A percentile compares a stretch with the other conserved stretches of the same genome.
These are phyloP conservation scores for Coemansia furcata DNA, from an alignment of 192 early-diverging fungal genomes.

Conservation along the genomic window DNA sequence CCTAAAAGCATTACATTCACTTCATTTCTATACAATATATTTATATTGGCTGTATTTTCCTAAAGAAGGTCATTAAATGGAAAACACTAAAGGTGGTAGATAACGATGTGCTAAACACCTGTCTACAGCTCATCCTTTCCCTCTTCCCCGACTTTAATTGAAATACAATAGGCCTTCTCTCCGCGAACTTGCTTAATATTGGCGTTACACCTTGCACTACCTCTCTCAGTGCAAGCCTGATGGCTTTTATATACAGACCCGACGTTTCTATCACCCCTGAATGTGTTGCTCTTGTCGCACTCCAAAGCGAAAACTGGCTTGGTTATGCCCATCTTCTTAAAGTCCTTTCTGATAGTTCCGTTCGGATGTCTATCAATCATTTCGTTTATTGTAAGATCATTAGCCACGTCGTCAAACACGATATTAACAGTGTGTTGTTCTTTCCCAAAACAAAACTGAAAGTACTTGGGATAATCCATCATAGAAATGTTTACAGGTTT, in stretches of 20 bases:
- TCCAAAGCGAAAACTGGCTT: not conserved
- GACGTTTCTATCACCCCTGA: not conserved
- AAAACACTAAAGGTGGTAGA: not conserved
- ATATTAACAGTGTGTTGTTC: too few relatives aligned
- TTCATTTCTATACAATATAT: too few relatives aligned
- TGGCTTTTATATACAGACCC: not conserved
- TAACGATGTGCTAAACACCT: too few relatives aligned
- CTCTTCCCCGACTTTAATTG: not conserved
- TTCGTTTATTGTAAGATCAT: not conserved
- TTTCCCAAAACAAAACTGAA: too few relatives aligned
- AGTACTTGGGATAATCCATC: too few relatives aligned
- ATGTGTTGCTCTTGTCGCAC: not conserved
- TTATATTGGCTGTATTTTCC: too few relatives aligned
- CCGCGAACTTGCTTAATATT: not conserved
- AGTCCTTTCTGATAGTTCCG: not conserved
- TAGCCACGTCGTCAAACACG: too few relatives aligned
- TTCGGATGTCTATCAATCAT: not conserved
- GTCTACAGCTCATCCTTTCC: not conserved
- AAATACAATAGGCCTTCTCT: not conserved
- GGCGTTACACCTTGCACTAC: not conserved
- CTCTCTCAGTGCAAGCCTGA: not conserved
- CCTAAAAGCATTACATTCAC: too few relatives aligned
- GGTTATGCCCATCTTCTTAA: not conserved
- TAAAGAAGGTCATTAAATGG: too few relatives aligned
- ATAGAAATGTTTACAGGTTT: too few relatives aligned